Percentiles rank a stretch among this genome's conserved stretches.
phyloP scores from a whole-genome alignment of 78 protist genomes.

The Paratrimastix pyriformis region DNA sequence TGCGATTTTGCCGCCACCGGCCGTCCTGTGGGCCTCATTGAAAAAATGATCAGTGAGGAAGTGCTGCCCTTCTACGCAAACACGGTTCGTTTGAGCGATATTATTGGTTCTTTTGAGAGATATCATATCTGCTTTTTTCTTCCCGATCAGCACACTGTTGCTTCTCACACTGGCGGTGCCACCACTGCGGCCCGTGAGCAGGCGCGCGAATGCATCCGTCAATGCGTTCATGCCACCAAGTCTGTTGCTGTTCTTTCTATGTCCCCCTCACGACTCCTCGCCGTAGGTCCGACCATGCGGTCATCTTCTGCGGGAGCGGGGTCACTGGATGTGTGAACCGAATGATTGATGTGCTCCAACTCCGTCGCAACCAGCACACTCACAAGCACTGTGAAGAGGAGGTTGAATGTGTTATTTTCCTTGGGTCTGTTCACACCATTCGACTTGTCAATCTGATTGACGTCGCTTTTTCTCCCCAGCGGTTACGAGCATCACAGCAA shows the following conservation, averaged over 20 bases:
- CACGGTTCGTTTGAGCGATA: too few relatives aligned
- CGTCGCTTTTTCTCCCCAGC: too few relatives aligned
- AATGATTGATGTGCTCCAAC: conserved; percentile 29
- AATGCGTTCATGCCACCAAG: conserved; percentile 11
- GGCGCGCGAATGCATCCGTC: conserved; percentile 45
- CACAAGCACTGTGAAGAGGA: not conserved
- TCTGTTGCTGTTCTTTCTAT: too few relatives aligned
- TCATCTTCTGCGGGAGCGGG: conserved; percentile 60
- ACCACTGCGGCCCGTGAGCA: conserved; percentile 52
- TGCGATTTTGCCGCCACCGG: conserved; percentile 70
- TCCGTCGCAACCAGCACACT: not conserved
- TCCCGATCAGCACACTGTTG: conserved; percentile 71
- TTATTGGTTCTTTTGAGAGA: too few relatives aligned
- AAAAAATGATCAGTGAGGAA: conserved; percentile 28
- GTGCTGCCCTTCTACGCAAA: conserved; percentile 76
- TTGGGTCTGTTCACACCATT: too few relatives aligned
- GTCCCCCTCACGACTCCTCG: too few relatives aligned
- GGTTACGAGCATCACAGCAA: conserved; percentile 84
- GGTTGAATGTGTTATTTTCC: conserved; percentile 24
- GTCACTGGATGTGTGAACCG: conserved; percentile 49
- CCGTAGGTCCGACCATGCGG: conserved; percentile 44
- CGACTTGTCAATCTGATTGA: too few relatives aligned
- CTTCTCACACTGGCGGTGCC: conserved; percentile 57
- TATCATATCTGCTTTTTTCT: too few relatives aligned
- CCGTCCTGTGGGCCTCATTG: conserved; percentile 43